Percentiles rank a stretch among this genome's conserved stretches.
phyloP scores from a whole-genome alignment of 2,329 filamentous ascomycete species.

The Fulvia fulva region DNA sequence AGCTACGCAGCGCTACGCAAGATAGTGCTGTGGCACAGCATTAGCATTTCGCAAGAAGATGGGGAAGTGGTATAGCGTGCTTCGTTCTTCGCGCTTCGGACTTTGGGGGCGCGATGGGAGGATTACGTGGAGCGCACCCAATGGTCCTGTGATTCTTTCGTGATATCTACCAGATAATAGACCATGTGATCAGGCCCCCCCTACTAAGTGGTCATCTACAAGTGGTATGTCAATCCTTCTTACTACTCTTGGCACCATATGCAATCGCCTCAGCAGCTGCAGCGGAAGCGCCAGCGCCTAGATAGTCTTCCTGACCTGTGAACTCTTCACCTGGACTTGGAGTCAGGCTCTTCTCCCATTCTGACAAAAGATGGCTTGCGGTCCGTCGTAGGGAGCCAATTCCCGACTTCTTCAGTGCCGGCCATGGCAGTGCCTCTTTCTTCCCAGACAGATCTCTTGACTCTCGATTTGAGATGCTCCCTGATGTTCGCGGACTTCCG shows the following conservation, averaged over 20 bases:
- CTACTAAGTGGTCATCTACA: not conserved
- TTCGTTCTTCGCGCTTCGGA: too few species aligned
- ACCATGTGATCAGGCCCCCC: too few species aligned
- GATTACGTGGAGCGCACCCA: too few species aligned
- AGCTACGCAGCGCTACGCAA: not conserved
- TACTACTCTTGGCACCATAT: conserved; percentile 15
- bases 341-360: conserved; percentile 80
- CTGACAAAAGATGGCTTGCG: conserved; percentile 80
- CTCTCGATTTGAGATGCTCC: conserved; percentile 9
- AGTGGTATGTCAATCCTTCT: conserved; percentile 14
- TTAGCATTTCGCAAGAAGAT: not conserved
- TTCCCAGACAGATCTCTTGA: conserved; percentile 26
- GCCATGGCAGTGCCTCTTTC: conserved; percentile 55
- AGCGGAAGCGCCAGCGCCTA: conserved; percentile 18
- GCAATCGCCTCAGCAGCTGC: conserved; percentile 22
- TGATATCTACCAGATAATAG: not conserved
- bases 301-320: conserved; percentile 24
- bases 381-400: conserved; percentile 76
- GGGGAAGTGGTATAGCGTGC: too few species aligned
- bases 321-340: conserved; percentile 27
- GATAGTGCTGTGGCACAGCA: not conserved
- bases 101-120: too few species aligned
- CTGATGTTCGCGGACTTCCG: conserved; percentile 20
- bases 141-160: not conserved
- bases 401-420: conserved; percentile 60